Percentiles rank a stretch among this genome's conserved stretches.
Conservation (phyloP, 179 eudicot species). For the Nepenthes alata region DNA sequence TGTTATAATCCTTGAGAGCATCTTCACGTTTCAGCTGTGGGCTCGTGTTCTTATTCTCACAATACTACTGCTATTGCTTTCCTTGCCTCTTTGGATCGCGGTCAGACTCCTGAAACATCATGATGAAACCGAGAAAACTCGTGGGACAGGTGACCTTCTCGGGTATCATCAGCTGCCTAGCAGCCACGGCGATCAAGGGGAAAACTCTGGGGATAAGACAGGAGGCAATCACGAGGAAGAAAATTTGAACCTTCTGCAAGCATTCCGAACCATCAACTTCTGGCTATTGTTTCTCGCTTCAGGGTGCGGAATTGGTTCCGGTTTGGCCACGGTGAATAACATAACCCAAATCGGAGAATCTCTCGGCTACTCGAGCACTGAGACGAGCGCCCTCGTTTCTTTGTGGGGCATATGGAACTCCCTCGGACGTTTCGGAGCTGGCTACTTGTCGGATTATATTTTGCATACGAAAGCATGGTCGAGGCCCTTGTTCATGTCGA, state of each 20-base stretch:
- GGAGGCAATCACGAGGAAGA: conserved; percentile 11
- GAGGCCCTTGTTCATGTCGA: conserved; percentile 60
- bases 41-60: conserved; percentile 27
- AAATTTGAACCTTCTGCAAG: conserved; percentile 50
- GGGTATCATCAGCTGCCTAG: conserved; percentile 25
- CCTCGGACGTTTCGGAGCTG: conserved; percentile 86
- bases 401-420: conserved; percentile 93
- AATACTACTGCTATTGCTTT: conserved; percentile 34
- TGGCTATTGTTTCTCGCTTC: conserved; percentile 67
- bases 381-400: conserved; percentile 64
- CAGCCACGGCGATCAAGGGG: conserved; percentile 13
- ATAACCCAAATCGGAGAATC: conserved; percentile 77
- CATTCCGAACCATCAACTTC: conserved; percentile 51
- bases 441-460: conserved; percentile 64
- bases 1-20: conserved; percentile 43
- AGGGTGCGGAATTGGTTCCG: conserved; percentile 72
- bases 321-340: conserved; percentile 69
- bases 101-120: conserved; percentile 26
- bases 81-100: conserved; percentile 43
- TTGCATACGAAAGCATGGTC: conserved; percentile 47
- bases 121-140: conserved; percentile 16
- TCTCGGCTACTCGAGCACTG: conserved; percentile 43
- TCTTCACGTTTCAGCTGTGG: conserved; percentile 29
- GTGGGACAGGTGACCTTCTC: conserved; percentile 8
- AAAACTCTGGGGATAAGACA: conserved; percentile 6